phyloP scores from a whole-genome alignment of 371 early-diverging fungal species.

The Dipsacomyces acuminosporus region DNA sequence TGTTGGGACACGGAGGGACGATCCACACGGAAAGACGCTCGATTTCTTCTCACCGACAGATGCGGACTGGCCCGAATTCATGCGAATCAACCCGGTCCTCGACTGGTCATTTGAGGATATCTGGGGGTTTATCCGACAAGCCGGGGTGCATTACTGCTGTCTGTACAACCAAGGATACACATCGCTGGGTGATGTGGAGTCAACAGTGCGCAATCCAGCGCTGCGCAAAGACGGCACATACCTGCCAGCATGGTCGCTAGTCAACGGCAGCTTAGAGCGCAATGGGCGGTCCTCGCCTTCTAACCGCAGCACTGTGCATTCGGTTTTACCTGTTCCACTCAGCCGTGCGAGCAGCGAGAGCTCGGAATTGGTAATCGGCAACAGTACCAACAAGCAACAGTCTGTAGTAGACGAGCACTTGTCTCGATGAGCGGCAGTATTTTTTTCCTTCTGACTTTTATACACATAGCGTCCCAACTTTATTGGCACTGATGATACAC shows the following conservation, averaged over 20 bases:
- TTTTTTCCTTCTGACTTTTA: too few relatives aligned
- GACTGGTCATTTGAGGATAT: conserved; percentile 85
- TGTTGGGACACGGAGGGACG: conserved; percentile 87
- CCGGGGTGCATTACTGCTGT: conserved; percentile 80
- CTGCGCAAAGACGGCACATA: conserved; percentile 46
- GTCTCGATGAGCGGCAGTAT: too few relatives aligned
- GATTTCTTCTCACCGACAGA: conserved; percentile 70
- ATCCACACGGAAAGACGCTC: conserved; percentile 77
- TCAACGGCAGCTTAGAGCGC: conserved; percentile 37
- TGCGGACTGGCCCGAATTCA: conserved; percentile 85
- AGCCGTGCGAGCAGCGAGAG: too few relatives aligned
- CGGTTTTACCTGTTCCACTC: too few relatives aligned
- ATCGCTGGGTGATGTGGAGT: conserved; percentile 82
- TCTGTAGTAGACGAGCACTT: too few relatives aligned
- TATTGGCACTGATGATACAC: too few relatives aligned
- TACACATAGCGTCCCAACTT: too few relatives aligned
- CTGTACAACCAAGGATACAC: conserved; percentile 95
- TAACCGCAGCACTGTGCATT: too few relatives aligned
- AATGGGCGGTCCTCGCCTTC: conserved; percentile 29
- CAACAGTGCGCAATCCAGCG: conserved; percentile 82
- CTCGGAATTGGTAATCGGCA: too few relatives aligned
- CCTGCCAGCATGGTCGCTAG: conserved; percentile 44
- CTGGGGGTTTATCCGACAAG: conserved; percentile 71
- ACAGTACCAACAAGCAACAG: too few relatives aligned
- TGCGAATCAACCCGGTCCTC: conserved; percentile 90